Evolutionary conservation across 2,329 filamentous ascomycete genomes (phyloP).

Genomic region (Fusarium sp.): DNA sequence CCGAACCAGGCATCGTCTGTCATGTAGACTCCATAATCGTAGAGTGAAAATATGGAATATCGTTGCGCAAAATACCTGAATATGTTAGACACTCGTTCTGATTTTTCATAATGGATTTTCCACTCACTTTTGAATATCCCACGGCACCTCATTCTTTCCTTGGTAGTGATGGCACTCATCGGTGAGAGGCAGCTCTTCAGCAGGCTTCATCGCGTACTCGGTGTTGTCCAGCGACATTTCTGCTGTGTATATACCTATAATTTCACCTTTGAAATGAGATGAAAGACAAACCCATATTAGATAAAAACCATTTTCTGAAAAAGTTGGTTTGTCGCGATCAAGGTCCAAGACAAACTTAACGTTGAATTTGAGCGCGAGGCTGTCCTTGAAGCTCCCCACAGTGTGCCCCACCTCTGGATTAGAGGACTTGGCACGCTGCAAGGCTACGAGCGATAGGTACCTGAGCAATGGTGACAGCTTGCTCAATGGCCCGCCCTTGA

Average conservation of each 20-base stretch:
- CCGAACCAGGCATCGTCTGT: conserved; percentile 97
- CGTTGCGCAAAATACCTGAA: conserved; percentile 89
- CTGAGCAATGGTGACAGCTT: conserved; percentile 45
- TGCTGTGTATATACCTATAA: conserved; percentile 29
- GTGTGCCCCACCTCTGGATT: conserved; percentile 8
- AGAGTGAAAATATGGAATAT: conserved; percentile 86
- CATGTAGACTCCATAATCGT: conserved; percentile 88
- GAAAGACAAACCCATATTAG: neutral
- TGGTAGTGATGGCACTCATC: conserved; percentile 81
- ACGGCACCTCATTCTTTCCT: conserved; percentile 76
- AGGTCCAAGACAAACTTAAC: conserved; percentile 10
- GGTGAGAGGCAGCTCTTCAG: conserved; percentile 63
- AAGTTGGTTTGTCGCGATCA: neutral
- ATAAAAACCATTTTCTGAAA: neutral
- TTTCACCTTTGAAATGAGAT: neutral
- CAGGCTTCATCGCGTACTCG: conserved; percentile 53
- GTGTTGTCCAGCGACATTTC: conserved; percentile 22
- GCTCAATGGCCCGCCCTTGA: conserved; percentile 41
- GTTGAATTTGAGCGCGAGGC: conserved; percentile 45
- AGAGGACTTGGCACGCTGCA: conserved; percentile 45
- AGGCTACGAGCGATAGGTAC: conserved; percentile 36
- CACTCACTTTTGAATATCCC: conserved; percentile 83
- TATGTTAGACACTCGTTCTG: neutral
- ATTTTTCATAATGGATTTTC: neutral
- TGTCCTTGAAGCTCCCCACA: conserved; percentile 36